Evolutionary conservation across 495 filamentous ascomycete genomes (phyloP), one percentile per base, ranked within the genome.

Genomic region (Tuber indicum): DNA sequence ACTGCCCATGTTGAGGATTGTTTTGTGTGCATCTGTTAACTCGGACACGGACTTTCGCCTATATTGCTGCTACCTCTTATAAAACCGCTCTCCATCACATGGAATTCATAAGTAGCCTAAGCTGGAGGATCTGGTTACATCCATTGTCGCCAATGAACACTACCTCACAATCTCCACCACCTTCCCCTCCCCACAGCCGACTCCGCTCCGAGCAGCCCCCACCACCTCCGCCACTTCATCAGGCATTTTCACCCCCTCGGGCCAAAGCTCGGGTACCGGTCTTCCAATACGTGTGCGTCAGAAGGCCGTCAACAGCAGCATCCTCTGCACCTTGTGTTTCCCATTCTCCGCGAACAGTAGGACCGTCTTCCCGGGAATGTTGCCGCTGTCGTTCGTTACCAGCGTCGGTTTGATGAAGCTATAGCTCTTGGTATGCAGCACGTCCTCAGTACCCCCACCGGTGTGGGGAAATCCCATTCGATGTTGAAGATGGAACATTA

Each of bases 221-320:
- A 81, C 79, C 39, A 81, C 70, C 3, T 66, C 74, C 1, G 41
- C 49, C 8, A 83, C 58, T 16, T 52, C 75, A 47, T 74, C 77
- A 41, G 39, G 2, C 39, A 41, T 41, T 41, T 41, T 1, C 39
- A 41, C 39, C 39, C 39, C 39, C 39, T 41, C 39, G 4, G 39
- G 2, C 39, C 39, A 41, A 41, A 41, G 4, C 39, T 5, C 4
- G 1, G 94, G 90, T 74, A 96, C 96, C 0, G 97, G 87, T 73
- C 96, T 89, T 81, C 96, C 96, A 83, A 97, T 86, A 81, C 97
- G 94, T n/a, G 92, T 88, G 82, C 91, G 97, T 14, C 90, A 86
- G 81, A 98, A 98, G 0, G 94, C 94, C 4, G 94, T 94, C 87
- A 92, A 89, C 2, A 97, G 87, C 72, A 91, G 90, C 80, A 90